Evolutionary conservation across 345 rosid genomes (phyloP), one percentile per base, ranked within the genome.

Genomic region (Sonneratia alba): DNA sequence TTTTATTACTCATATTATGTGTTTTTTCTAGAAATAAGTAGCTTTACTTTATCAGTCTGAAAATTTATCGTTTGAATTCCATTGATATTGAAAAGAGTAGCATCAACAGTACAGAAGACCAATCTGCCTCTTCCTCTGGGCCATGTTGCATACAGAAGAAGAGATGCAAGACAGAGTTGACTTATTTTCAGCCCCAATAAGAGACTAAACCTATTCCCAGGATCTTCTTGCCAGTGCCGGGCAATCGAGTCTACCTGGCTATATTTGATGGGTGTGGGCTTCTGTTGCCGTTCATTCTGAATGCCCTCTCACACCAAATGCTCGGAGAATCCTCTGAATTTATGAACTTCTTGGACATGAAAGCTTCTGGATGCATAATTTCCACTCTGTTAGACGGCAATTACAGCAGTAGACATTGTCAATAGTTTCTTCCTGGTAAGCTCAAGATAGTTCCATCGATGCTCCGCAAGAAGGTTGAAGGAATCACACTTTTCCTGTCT

Each of bases 301-400:
- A 53, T 1, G 3, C 68, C 68, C 78, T 36, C 45, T 74, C 45
- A 81, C 66, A 68, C 79, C 70, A 34, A 86, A 81, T 79, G 86
- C 79, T 49, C 72, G 79, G 40, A 90, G 78, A 74, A 88, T 85
- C 55, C 81, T 90, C 74, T 92, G 96, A 75, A 90, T 78, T 45
- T 40, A 86, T 79, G 73, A 85, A 85, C 59, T 51, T 80, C 3
- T 74, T 18, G 38, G 88, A 89, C 56, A 68, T 72, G 75, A 82
- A 81, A 53, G 88, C 82, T 38, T 90, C 88, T 1, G 91, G 92
- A 42, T 75, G 77, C 24, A 77, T 74, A 66, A 90, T 82, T 78
- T 82, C 77, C 67, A 71, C 85, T 75, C 88, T 85, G 24, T 81
- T 80, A 11, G 32, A 92, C 75, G 69, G 76, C 61, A 24, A 90